phyloP scores from a whole-genome alignment of 768 basidiomycete species.

The Pleurotus cornucopiae region DNA sequence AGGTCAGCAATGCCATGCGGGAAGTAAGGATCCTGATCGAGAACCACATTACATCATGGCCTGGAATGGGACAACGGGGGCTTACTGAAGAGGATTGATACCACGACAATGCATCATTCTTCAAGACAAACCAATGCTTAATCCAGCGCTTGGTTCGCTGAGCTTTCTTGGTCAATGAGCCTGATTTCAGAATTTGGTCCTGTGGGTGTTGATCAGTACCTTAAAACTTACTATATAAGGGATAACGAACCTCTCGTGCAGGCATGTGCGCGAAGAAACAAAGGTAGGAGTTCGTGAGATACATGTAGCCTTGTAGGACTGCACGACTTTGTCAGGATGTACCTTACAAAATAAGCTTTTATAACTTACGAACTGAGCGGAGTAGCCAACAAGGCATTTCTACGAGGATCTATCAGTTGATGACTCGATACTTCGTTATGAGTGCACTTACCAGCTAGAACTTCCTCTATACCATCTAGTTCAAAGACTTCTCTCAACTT shows the following conservation, averaged over 20 bases:
- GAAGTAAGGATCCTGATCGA: constrained; percentile 88
- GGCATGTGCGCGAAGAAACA: constrained; percentile 98
- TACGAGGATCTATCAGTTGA: constrained; percentile 19
- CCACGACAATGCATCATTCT: constrained; percentile 96
- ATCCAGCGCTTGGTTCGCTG: constrained; percentile 88
- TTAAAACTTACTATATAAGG: not conserved
- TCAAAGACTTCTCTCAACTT: constrained; percentile 90
- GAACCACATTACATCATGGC: too few species aligned
- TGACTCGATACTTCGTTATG: not conserved
- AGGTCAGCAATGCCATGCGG: constrained; percentile 95
- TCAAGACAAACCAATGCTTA: constrained; percentile 95
- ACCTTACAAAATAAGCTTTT: too few species aligned
- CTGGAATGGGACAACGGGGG: not conserved
- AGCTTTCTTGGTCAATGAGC: constrained; percentile 82
- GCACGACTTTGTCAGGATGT: not conserved
- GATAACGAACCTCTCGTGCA: constrained; percentile 63
- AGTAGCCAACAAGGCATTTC: constrained; percentile 96
- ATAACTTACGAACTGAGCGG: constrained; percentile 76
- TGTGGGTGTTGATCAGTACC: constrained; percentile 25
- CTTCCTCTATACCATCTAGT: constrained; percentile 75
- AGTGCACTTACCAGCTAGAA: constrained; percentile 62
- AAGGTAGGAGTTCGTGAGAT: constrained; percentile 86
- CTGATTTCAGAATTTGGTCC: constrained; percentile 93
- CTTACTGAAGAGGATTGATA: constrained; percentile 88
- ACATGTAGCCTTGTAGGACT: constrained; percentile 98